These are phyloP conservation scores for Hirschioporus abietinus DNA, from an alignment of 768 basidiomycete species.

Conservation along the genomic window DNA sequence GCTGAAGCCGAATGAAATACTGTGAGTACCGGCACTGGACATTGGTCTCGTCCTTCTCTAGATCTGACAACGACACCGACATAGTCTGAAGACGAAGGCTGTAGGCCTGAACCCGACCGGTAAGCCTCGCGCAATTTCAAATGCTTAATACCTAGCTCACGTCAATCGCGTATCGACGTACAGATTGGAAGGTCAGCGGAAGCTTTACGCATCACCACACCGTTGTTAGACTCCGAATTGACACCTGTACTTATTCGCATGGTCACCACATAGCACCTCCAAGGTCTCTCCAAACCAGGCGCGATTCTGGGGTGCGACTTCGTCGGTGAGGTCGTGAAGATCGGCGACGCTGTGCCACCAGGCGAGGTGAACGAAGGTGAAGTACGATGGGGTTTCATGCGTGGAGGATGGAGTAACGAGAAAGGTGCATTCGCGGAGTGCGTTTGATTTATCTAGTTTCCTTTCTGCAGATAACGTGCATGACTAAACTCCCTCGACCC, in stretches of 20 bases:
- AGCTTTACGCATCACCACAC: not conserved
- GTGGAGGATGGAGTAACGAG: not conserved
- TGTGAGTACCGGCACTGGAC: not conserved
- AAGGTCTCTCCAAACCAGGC: not conserved
- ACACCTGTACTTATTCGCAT: too few relatives aligned
- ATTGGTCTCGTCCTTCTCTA: not conserved
- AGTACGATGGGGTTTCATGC: conserved; percentile 6
- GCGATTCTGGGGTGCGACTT: conserved; percentile 6
- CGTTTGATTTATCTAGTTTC: not conserved
- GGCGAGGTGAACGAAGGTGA: conserved; percentile 7
- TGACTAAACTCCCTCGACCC: not conserved
- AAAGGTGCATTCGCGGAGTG: conserved; percentile 9
- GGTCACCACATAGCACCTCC: not conserved
- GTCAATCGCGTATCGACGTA: too few relatives aligned
- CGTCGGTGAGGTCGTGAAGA: conserved; percentile 6
- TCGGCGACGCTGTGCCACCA: conserved; percentile 7
- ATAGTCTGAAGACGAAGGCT: not conserved
- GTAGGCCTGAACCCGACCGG: not conserved
- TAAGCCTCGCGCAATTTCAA: not conserved
- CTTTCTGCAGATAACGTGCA: not conserved
- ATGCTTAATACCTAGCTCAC: too few relatives aligned
- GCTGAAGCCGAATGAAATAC: conserved; percentile 5
- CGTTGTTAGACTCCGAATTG: too few relatives aligned
- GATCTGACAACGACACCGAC: not conserved
- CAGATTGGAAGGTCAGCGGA: conserved; percentile 6